A percentile compares a stretch with the other conserved stretches of the same genome.
Conservation (phyloP, 1,284 basidiomycete species). For the Irpex lacteus region DNA sequence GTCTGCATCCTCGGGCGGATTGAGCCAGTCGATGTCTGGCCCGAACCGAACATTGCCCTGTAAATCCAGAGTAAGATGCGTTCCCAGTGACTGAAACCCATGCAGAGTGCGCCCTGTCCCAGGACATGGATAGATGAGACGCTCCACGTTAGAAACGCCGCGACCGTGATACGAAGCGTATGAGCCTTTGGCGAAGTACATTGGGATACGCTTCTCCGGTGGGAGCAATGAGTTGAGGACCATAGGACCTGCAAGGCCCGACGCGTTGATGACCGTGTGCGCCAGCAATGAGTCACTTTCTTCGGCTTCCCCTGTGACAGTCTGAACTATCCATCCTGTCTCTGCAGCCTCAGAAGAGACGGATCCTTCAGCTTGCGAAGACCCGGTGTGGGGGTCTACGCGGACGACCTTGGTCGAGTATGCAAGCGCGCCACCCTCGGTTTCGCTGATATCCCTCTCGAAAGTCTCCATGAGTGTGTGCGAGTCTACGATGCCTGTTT, state of each 20-base stretch:
- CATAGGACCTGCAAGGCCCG: constrained; percentile 76
- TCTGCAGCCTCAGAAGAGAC: constrained; percentile 20
- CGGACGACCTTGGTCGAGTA: constrained; percentile 87
- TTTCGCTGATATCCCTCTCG: constrained; percentile 74
- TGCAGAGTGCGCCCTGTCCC: constrained; percentile 50
- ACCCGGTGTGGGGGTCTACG: constrained; percentile 57
- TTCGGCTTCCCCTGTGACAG: constrained; percentile 45
- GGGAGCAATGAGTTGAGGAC: constrained; percentile 74
- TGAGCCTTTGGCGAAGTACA: constrained; percentile 80
- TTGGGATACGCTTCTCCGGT: constrained; percentile 50
- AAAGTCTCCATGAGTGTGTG: constrained; percentile 80
- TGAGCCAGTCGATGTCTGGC: constrained; percentile 90
- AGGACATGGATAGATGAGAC: constrained; percentile 90
- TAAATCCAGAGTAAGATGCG: constrained; percentile 89
- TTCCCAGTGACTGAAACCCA: constrained; percentile 80
- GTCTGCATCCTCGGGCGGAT: constrained; percentile 46
- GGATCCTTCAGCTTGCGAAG: constrained; percentile 25
- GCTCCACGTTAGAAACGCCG: constrained; percentile 63
- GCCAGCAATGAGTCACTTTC: constrained; percentile 77
- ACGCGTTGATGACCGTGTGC: constrained; percentile 83
- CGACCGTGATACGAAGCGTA: constrained; percentile 87
- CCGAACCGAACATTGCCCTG: constrained; percentile 90
- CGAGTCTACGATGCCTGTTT: constrained; percentile 91
- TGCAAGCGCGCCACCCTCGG: constrained; percentile 73
- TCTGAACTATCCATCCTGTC: constrained; percentile 74